Conservation (phyloP, 2,329 filamentous ascomycete species). For the Claviceps digitariae region DNA sequence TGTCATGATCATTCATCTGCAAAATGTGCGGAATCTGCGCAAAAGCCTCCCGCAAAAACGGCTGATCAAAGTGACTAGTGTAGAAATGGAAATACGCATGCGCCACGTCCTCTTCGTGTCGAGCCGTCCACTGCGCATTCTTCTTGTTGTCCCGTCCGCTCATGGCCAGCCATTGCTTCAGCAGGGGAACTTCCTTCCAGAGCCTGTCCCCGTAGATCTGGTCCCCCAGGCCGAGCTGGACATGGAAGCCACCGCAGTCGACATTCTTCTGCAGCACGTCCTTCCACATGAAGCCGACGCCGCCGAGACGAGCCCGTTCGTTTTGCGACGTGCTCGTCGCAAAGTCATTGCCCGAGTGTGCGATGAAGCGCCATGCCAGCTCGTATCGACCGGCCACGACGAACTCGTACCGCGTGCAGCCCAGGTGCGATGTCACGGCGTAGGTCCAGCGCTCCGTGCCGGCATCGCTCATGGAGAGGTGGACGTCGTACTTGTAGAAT, state of each 20-base stretch:
- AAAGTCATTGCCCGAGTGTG: slow-evolving; percentile 94
- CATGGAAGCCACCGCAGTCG: slow-evolving; percentile 91
- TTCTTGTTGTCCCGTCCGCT: slow-evolving; percentile 88
- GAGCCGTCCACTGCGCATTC: slow-evolving; percentile 80
- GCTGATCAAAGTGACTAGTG: slow-evolving; percentile 95
- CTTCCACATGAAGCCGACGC: slow-evolving; percentile 96
- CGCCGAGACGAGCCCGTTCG: slow-evolving; percentile 74
- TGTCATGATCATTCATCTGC: slow-evolving; percentile 93
- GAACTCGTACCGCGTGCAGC: slow-evolving; percentile 97
- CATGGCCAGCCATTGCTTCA: slow-evolving; percentile 91
- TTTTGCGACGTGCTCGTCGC: slow-evolving; percentile 74
- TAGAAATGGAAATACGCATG: slow-evolving; percentile 99
- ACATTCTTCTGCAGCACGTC: slow-evolving; percentile 95
- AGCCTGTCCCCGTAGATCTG: slow-evolving; percentile 92
- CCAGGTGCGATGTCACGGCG: slow-evolving; percentile 89
- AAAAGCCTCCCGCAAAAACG: slow-evolving; percentile 85
- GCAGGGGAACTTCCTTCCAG: slow-evolving; percentile 87
- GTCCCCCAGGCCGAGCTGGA: slow-evolving; percentile 80
- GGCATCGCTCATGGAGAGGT: slow-evolving; percentile 76
- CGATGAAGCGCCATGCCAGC: slow-evolving; percentile 88
- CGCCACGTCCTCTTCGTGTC: slow-evolving; percentile 87
- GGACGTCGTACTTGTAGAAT: slow-evolving; percentile 90
- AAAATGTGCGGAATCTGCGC: slow-evolving; percentile 92
- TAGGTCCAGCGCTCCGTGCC: slow-evolving; percentile 88
- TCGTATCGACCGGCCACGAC: slow-evolving; percentile 83